Evolutionary conservation across 2,329 filamentous ascomycete genomes (phyloP), one percentile per base, ranked within the genome.

Genomic region (Scleromitrula shiraiana): DNA sequence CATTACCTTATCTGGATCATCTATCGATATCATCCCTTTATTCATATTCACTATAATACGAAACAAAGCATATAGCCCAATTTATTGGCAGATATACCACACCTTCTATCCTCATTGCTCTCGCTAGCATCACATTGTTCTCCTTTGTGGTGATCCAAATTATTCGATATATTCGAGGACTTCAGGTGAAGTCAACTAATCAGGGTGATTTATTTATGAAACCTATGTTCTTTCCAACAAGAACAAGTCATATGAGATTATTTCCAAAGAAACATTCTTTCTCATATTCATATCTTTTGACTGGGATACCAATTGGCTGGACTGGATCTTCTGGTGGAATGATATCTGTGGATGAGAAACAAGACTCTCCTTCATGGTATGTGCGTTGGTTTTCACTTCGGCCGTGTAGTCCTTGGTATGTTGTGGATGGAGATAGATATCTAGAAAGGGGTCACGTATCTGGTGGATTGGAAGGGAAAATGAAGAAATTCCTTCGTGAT

Each of bases 201-300:
- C 7, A 47, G 29, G 45, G 46, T 49, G 53, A 15, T 19, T 52
- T 38, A 30, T 32, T 30, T 12, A n/a, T 49, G 3, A 59, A 58
- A 43, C 73, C 77, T 3, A 65, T 79, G 48, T 65, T 89, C 10
- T 77, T 88, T 35, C 82, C 83, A 7, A 80, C 79, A 57, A 70
- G 68, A 37, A 86, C 80, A 12, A 80, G 74, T 2, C 85, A 89
- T 62, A 69, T 75, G 4, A 72, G 84, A 15, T 62, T 83, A n/a
- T 80, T 83, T 49, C 85, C 85, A 0, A 73, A 78, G 59, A 77
- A 74, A 50, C 81, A 88, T 60, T 73, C 73, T 0, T 89, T 90
- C 59, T 70, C 70, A 1, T 87, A 88, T 60, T 80, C 82, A 0
- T 88, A 88, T 62, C 73, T 89, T 1, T 70, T 82, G 38, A 78